Percentiles rank a stretch among this genome's conserved stretches.
Conservation (phyloP, 352 stramenopile genomes). For the Phytophthora cactorum region DNA sequence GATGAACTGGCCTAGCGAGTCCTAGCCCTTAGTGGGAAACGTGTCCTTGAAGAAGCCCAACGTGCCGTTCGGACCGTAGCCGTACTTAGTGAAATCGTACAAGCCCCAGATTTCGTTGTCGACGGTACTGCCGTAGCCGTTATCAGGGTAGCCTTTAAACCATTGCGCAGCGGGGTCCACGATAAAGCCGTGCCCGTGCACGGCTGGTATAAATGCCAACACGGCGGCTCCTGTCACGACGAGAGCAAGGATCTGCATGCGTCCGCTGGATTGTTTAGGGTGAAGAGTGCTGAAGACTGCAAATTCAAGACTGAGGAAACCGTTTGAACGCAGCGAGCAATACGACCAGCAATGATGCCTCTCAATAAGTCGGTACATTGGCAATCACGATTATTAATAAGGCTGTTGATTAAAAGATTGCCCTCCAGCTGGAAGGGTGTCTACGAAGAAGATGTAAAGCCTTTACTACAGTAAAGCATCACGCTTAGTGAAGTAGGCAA, state of each 20-base stretch:
- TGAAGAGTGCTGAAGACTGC: slow-evolving; percentile 8
- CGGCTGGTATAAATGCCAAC: slow-evolving; percentile 19
- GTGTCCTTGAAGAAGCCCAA: slow-evolving; percentile 46
- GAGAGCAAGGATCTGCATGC: slow-evolving; percentile 36
- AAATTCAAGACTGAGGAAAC: slow-evolving; percentile 33
- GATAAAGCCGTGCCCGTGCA: slow-evolving; percentile 48
- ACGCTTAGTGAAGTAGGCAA: slow-evolving; percentile 18
- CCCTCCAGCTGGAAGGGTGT: slow-evolving; percentile 17
- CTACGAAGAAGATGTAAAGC: slow-evolving; percentile 23
- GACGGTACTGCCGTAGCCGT: slow-evolving; percentile 59
- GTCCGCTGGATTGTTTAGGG: slow-evolving; percentile 10
- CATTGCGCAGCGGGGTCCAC: slow-evolving; percentile 47
- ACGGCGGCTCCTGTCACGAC: slow-evolving; percentile 26
- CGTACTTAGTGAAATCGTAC: slow-evolving; percentile 48
- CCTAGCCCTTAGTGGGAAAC: slow-evolving; percentile 43
- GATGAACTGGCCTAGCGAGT: slow-evolving; percentile 50
- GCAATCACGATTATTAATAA: too few species aligned
- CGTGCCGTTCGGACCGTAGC: slow-evolving; percentile 43
- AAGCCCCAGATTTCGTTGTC: slow-evolving; percentile 44
- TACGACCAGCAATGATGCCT: slow-evolving; percentile 15
- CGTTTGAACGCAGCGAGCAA: background rate
- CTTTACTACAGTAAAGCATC: background rate
- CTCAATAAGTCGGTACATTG: slow-evolving; percentile 17
- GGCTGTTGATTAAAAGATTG: too few species aligned
- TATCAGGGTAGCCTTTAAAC: slow-evolving; percentile 46